Evolutionary conservation across 306 rosid genomes (phyloP).

Genomic region (Geum urbanum): DNA sequence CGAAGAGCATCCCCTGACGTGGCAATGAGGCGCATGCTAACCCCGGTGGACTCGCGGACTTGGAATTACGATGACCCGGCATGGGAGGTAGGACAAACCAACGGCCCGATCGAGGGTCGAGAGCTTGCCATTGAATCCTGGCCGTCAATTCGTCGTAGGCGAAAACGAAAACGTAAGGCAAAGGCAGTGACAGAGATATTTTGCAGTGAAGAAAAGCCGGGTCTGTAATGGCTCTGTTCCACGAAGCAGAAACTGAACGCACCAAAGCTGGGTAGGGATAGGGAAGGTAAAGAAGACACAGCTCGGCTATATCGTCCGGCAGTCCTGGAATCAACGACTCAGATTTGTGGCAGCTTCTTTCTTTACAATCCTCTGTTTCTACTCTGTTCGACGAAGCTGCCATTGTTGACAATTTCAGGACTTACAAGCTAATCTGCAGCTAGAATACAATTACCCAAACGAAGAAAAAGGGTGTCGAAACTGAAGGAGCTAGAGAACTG

Average conservation of each 20-base stretch:
- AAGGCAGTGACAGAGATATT: slow-evolving; percentile 27
- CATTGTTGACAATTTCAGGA: background rate
- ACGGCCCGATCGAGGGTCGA: slow-evolving; percentile 54
- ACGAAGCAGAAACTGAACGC: slow-evolving; percentile 54
- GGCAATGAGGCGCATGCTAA: slow-evolving; percentile 44
- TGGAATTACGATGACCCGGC: slow-evolving; percentile 25
- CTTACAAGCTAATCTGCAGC: background rate
- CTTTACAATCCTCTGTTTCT: background rate
- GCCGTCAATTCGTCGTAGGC: slow-evolving; percentile 39
- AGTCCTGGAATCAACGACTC: slow-evolving; percentile 53
- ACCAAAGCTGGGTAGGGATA: slow-evolving; percentile 54
- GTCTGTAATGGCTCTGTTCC: slow-evolving; percentile 50
- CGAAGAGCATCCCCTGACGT: slow-evolving; percentile 48
- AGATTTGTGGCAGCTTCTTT: background rate
- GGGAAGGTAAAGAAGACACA: slow-evolving; percentile 61
- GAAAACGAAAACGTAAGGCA: slow-evolving; percentile 46
- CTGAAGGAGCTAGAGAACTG: background rate
- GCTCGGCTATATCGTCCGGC: slow-evolving; percentile 55
- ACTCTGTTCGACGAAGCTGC: slow-evolving; percentile 5
- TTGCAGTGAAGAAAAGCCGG: slow-evolving; percentile 33
- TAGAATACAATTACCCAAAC: background rate
- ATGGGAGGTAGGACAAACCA: slow-evolving; percentile 55
- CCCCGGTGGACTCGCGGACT: background rate
- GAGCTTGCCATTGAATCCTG: slow-evolving; percentile 51
- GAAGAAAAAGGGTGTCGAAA: background rate